These are phyloP conservation scores for Pelargonium nanum DNA, from an alignment of 345 rosid genomes.

Conservation along the genomic window DNA sequence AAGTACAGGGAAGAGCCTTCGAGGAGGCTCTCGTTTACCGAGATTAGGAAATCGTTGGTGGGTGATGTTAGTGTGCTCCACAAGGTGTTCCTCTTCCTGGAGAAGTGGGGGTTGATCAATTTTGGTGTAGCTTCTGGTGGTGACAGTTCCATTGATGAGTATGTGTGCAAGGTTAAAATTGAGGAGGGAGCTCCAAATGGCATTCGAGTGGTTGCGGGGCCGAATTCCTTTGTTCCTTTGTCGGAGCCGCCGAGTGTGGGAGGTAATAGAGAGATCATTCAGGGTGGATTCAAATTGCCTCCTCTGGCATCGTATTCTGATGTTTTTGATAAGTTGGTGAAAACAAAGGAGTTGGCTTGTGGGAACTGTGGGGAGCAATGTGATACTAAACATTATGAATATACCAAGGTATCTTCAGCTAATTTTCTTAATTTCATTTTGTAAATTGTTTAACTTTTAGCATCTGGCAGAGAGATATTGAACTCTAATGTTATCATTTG, in stretches of 20 bases:
- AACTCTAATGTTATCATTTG: background rate
- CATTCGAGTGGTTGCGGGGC: conserved; percentile 62
- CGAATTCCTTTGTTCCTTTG: conserved; percentile 54
- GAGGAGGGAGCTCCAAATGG: conserved; percentile 70
- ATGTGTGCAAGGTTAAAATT: conserved; percentile 25
- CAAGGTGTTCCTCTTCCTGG: conserved; percentile 63
- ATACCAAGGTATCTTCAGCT: conserved; percentile 35
- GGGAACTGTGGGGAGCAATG: conserved; percentile 41
- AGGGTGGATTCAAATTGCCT: conserved; percentile 33
- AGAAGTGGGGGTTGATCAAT: conserved; percentile 74
- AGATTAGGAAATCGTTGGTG: conserved; percentile 60
- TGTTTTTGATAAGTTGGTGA: conserved; percentile 43
- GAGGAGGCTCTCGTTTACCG: conserved; percentile 61
- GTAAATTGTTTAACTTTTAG: background rate
- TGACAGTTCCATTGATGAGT: conserved; percentile 16
- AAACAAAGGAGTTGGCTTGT: conserved; percentile 28
- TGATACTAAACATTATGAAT: conserved; percentile 43
- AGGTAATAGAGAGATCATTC: conserved; percentile 13
- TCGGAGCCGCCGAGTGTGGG: conserved; percentile 23
- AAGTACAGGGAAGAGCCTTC: conserved; percentile 76
- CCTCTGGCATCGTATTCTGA: conserved; percentile 67
- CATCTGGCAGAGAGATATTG: background rate
- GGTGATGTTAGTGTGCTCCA: conserved; percentile 75
- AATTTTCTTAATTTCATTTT: background rate
- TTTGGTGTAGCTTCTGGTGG: conserved; percentile 21